Evolutionary conservation across 108 stramenopile genomes (phyloP), one percentile per base, ranked within the genome.

Genomic region (Nitzschia sp.): DNA sequence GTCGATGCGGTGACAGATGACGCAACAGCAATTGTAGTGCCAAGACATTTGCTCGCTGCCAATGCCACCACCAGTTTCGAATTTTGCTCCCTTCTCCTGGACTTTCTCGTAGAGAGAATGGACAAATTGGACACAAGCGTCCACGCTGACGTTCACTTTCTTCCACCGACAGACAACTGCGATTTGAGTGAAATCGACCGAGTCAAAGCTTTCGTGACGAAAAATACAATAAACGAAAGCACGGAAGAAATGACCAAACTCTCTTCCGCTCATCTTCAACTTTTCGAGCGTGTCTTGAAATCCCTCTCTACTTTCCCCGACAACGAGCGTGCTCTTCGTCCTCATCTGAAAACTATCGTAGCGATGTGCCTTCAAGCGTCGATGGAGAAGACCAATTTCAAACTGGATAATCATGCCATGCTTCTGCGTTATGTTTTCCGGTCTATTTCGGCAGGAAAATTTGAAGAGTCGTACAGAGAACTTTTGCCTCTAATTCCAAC

Each of bases 361-460:
- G 48, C 80, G 0, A 80, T 71, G 28, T 92, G 90, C 54, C 63
- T 95, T 33, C 82, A 79, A 4, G 75, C 76, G 15, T 83, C 89
- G 3, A 80, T 87, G 78, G 85, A 83, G 64, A 69, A 58, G 33
- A 27, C 62, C 13, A 66, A 75, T 28, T 61, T 58, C 45, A 77
- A 84, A 79, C 81, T 94, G 25, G 83, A 84, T 45, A 91, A 94
- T 65, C 82, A 91, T 77, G 85, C 82, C 67, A 82, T 83, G 73
- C 73, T 95, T 47, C 74, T 96, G 2, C 83, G 90, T 27, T 78
- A 82, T 13, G 78, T 98, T 21, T 96, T 97, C 69, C 87, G 94
- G 38, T 84, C 85, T 32, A 90, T 98, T 48, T 89, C 93, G 0
- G 92, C 87, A 38, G 92, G 97, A 35, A 96, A 97, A 68, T 95